Evolutionary conservation across 202 grass and related monocot genomes (phyloP), one percentile per base, ranked within the genome.

Genomic region (Bolboschoenoplectus hybrid): DNA sequence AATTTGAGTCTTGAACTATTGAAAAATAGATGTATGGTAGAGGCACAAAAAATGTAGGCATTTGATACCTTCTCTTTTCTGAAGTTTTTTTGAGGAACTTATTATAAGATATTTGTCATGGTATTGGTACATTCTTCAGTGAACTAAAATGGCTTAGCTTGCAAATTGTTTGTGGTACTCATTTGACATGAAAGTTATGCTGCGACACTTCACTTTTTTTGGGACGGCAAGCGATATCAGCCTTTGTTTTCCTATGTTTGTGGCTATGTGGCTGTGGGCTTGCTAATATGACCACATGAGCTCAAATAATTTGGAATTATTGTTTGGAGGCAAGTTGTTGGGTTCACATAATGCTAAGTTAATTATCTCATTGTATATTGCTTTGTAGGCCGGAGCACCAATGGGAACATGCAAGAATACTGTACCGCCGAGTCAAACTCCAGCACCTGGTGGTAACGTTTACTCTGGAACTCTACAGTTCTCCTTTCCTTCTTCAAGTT

Each of bases 401-500:
- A 65, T 78, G 47, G 81, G 91, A 0, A 13, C 80, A 57, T 95
- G 93, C 89, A 91, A 91, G 91, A 89, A 88, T 74, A 86, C 32
- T 0, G 87, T 53, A 56, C 46, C 71, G 45, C 82, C 91, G 34
- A 91, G 87, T 86, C 86, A 38, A 83, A 91, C 75, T 55, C 20
- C 93, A 34, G 74, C 89, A 47, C 19, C 81, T 38, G 78, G 85
- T 83, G 93, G 89, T 85, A 91, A 78, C 53, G 74, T 91, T 68
- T 89, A 91, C 89, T 95, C 93, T 52, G 91, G 93, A 82, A 88
- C 91, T 47, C 57, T 93, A 89, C 89, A 95, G 84, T 92, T 95
- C 87, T 91, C 87, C 62, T 86, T 86, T 20, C 80, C 86, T 84
- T 46, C 74, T 81, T 88, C 91, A 66, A 79, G 56, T 74, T 62